Evolutionary conservation across 345 rosid species (phyloP).

Genomic region (Pistacia atlantica): DNA sequence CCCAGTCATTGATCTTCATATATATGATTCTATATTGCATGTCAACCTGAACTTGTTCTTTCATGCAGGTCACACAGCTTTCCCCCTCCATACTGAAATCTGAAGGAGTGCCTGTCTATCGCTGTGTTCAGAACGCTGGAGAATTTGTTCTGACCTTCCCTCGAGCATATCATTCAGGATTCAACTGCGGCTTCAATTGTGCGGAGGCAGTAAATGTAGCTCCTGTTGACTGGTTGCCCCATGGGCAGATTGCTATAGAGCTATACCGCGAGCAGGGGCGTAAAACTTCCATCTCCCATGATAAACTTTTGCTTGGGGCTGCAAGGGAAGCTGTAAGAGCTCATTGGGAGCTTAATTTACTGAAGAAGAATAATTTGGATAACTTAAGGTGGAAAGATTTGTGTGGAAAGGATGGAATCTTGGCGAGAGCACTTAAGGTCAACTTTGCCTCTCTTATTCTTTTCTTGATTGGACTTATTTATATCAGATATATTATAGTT

Average conservation of each 20-base stretch:
- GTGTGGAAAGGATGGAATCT: slow-evolving; percentile 84
- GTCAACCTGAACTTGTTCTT: slow-evolving; percentile 1
- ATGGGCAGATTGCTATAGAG: slow-evolving; percentile 94
- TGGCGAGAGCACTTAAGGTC: slow-evolving; percentile 89
- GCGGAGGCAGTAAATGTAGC: slow-evolving; percentile 99
- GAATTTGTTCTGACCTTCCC: slow-evolving; percentile 97
- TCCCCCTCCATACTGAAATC: slow-evolving; percentile 89
- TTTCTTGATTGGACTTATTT: slow-evolving; percentile 11
- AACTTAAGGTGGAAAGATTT: slow-evolving; percentile 87
- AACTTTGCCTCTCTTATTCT: slow-evolving; percentile 21
- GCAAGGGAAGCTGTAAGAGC: slow-evolving; percentile 99
- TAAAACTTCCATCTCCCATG: slow-evolving; percentile 96
- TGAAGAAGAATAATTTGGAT: slow-evolving; percentile 68
- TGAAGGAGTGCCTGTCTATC: slow-evolving; percentile 92
- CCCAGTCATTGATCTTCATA: background rate
- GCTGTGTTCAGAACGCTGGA: slow-evolving; percentile 91
- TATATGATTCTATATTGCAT: background rate
- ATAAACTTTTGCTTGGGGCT: slow-evolving; percentile 95
- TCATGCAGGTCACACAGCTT: slow-evolving; percentile 90
- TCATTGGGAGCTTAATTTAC: slow-evolving; percentile 89
- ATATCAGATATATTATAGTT: background rate
- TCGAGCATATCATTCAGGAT: slow-evolving; percentile 98
- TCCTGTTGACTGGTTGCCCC: slow-evolving; percentile 98
- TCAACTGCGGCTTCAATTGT: slow-evolving; percentile 93
- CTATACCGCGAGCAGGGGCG: slow-evolving; percentile 86